These are phyloP conservation scores for Acanthamoeba lenticulata DNA, from an alignment of 208 protist genomes.

Conservation along the genomic window DNA sequence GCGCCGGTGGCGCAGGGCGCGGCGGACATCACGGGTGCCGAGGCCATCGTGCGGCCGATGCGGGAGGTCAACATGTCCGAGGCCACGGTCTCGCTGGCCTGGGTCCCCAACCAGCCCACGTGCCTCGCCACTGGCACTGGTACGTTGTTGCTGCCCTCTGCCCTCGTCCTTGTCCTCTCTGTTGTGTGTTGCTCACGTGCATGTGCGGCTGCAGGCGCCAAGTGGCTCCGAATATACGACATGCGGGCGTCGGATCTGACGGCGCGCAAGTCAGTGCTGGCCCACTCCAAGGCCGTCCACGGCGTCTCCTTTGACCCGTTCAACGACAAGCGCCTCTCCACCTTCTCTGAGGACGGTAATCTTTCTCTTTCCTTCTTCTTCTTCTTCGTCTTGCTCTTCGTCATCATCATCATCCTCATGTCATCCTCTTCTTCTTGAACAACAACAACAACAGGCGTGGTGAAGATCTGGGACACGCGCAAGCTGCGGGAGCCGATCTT, in stretches of 20 bases:
- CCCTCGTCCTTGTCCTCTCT: background rate
- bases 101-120: constrained; percentile 73
- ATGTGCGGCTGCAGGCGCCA: background rate
- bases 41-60: constrained; percentile 71
- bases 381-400: background rate
- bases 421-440: too few relatives aligned
- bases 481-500: constrained; percentile 71
- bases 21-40: constrained; percentile 59
- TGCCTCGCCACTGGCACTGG: constrained; percentile 78
- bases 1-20: constrained; percentile 38
- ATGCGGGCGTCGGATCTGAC: constrained; percentile 70
- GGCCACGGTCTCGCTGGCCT: constrained; percentile 75
- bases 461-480: constrained; percentile 83
- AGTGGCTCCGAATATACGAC: constrained; percentile 84
- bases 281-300: constrained; percentile 79
- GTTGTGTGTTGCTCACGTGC: background rate
- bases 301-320: constrained; percentile 78
- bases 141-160: background rate
- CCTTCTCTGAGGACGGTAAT: constrained; percentile 75
- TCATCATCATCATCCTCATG: too few relatives aligned
- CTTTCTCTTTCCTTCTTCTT: background rate
- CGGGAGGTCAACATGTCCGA: constrained; percentile 77
- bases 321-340: constrained; percentile 73
- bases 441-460: background rate
- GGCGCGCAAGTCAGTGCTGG: constrained; percentile 65